Percentiles rank a stretch among this genome's conserved stretches.
Conservation (phyloP, 495 filamentous ascomycete species). For the Lineolata rhizophorae region DNA sequence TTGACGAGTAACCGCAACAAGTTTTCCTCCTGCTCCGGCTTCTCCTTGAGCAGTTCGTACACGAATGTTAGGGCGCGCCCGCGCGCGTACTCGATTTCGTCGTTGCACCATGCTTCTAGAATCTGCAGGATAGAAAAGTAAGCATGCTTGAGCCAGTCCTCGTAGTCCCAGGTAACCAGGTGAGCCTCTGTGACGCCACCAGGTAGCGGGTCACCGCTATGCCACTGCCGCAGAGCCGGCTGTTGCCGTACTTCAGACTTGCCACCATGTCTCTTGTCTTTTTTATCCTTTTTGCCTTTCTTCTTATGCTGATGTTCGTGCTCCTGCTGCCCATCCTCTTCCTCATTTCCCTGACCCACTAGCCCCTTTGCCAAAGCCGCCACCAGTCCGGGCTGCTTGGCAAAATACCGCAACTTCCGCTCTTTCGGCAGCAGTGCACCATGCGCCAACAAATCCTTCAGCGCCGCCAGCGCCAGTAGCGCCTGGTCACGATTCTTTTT, state of each 20-base stretch:
- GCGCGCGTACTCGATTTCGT: slow-evolving; percentile 82
- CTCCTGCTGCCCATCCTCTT: too few relatives aligned
- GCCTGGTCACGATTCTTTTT: slow-evolving; percentile 89
- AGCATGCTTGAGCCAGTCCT: slow-evolving; percentile 78
- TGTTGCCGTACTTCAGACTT: too few relatives aligned
- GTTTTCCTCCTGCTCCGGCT: slow-evolving; percentile 94
- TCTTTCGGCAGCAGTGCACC: slow-evolving; percentile 66
- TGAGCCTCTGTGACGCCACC: slow-evolving; percentile 47
- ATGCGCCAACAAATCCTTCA: slow-evolving; percentile 83
- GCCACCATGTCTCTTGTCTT: too few relatives aligned
- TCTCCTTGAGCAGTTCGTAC: slow-evolving; percentile 75
- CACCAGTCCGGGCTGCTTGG: slow-evolving; percentile 56
- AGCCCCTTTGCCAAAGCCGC: too few relatives aligned
- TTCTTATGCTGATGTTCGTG: too few relatives aligned
- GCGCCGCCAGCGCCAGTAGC: slow-evolving; percentile 67
- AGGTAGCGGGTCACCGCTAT: slow-evolving; percentile 39
- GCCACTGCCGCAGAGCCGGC: slow-evolving; percentile 40
- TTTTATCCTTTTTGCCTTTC: too few relatives aligned
- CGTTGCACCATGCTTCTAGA: slow-evolving; percentile 74
- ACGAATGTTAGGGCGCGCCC: slow-evolving; percentile 70
- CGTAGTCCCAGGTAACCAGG: slow-evolving; percentile 75
- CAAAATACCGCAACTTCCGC: slow-evolving; percentile 58
- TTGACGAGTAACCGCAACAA: slow-evolving; percentile 78
- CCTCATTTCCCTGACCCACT: too few relatives aligned
- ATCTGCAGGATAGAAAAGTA: slow-evolving; percentile 84